A percentile compares a stretch with the other conserved stretches of the same genome.
phyloP scores from a whole-genome alignment of 768 basidiomycete genomes.

The Russula sp. region DNA sequence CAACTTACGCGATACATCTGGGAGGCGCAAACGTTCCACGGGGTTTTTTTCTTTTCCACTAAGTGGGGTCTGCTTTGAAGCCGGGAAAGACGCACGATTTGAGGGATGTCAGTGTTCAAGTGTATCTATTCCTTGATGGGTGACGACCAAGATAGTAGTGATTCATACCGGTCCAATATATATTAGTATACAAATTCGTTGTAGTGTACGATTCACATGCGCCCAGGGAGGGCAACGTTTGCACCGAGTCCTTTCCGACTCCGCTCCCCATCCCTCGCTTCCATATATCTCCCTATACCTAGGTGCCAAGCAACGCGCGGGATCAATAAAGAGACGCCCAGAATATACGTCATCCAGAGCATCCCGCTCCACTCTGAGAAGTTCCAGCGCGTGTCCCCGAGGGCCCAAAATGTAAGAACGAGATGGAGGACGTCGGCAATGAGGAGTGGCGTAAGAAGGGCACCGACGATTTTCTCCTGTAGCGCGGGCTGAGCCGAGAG shows the following conservation, averaged over 20 bases:
- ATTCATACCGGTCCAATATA: background rate
- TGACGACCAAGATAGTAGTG: background rate
- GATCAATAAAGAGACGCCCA: slow-evolving; percentile 60
- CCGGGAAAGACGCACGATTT: too few species aligned
- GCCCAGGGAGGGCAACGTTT: background rate
- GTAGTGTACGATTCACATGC: background rate
- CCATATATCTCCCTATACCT: slow-evolving; percentile 68
- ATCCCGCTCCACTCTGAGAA: slow-evolving; percentile 58
- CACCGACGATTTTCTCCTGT: slow-evolving; percentile 65
- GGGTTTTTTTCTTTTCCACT: too few species aligned
- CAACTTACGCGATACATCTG: too few species aligned
- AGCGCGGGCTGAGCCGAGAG: slow-evolving; percentile 51
- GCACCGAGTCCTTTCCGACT: slow-evolving; percentile 1
- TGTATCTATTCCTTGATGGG: background rate
- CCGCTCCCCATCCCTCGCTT: slow-evolving; percentile 48
- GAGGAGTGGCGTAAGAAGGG: slow-evolving; percentile 61
- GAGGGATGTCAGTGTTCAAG: background rate
- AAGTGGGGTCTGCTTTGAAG: too few species aligned
- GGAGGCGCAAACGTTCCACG: too few species aligned
- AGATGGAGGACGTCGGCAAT: slow-evolving; percentile 65
- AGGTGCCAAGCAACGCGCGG: slow-evolving; percentile 71
- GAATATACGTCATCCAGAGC: slow-evolving; percentile 58
- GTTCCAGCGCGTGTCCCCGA: slow-evolving; percentile 65
- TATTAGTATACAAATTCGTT: background rate
- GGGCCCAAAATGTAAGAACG: slow-evolving; percentile 63